A percentile compares a stretch with the other conserved stretches of the same genome.
These are phyloP conservation scores for Ceratobasidium sp. DNA, from an alignment of 1,284 basidiomycete genomes.

Conservation along the genomic window DNA sequence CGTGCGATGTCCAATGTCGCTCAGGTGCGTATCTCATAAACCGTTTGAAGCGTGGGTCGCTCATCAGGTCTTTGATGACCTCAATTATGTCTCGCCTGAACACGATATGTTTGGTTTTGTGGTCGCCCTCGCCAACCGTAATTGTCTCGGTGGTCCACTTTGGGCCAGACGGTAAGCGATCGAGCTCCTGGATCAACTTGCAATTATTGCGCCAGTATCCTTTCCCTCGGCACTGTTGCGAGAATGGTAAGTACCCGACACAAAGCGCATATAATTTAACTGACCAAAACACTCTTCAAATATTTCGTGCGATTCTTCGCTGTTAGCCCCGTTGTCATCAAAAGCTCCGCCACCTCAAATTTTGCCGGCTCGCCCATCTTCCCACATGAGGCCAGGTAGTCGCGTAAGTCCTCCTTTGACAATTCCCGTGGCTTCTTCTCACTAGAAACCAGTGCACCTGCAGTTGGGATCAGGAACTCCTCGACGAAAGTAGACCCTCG, in stretches of 20 bases:
- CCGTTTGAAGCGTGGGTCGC: constrained; percentile 37
- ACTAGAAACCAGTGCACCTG: too few species aligned
- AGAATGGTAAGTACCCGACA: background rate
- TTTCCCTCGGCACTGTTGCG: background rate
- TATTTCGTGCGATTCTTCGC: background rate
- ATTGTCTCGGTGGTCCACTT: constrained; percentile 6
- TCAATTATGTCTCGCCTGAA: constrained; percentile 22
- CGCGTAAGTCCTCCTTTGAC: constrained; percentile 13
- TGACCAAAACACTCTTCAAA: constrained; percentile 9
- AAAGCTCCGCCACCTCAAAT: constrained; percentile 25
- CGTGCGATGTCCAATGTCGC: constrained; percentile 35
- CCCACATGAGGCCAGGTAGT: constrained; percentile 24
- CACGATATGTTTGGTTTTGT: constrained; percentile 6
- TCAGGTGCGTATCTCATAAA: constrained; percentile 43
- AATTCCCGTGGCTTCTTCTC: background rate
- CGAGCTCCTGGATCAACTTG: background rate
- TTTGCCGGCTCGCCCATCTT: constrained; percentile 14
- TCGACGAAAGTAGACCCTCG: too few species aligned
- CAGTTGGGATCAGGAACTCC: too few species aligned
- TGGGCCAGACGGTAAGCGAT: constrained; percentile 9
- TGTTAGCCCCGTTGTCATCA: constrained; percentile 29
- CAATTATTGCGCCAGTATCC: background rate
- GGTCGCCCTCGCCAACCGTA: constrained; percentile 1
- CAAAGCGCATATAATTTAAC: background rate
- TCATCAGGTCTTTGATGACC: constrained; percentile 52